Base-by-base conservation (phyloP, 257 asterid genomes). In the Ligustrum vulgare region DNA sequence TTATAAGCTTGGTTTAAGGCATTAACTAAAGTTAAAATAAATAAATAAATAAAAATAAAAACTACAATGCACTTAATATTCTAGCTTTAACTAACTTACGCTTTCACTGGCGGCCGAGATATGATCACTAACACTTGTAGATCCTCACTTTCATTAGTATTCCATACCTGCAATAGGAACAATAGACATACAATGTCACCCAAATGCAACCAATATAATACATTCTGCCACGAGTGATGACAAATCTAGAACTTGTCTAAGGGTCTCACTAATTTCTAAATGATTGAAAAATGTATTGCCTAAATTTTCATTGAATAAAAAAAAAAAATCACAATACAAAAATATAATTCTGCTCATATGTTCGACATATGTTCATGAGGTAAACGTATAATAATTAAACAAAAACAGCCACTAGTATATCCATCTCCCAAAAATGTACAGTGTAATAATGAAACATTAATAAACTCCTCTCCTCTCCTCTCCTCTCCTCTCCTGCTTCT, bases 21-120 rank as follows among this genome's bases (percentile, higher is more conserved):
- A 28, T 28, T 28, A 28, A 28, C 31, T 28, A 28, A 28, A 1
- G 1, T 28, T 28, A 28, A 28, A 28, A 28, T n/a, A 28, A 28
- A 28, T 28, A 28, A 28, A 28, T 28, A 28, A 28, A 28, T n/a
- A 28, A 28, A 28, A 28, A 28, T 28, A 28, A 28, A 28, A 28
- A 4, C 36, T 34, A 34, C 5, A 34, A 34, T 34, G 36, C 36
- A 34, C 36, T 34, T 34, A 34, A 34, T 34, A 34, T 34, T 34
- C 8, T 7, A 6, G 37, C 8, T 0, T 0, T 35, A 35, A 34
- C 37, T 34, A 34, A 34, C 97, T 92, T 80, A 94, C 98, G 85
- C 94, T 89, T 94, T 94, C 71, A 83, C 80, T 2, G 98, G 98
- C 0, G 98, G 98, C 37, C 98, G 92, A 72, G 98, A 92, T 79